Percentiles rank a stretch among this genome's conserved stretches.
These are phyloP conservation scores for Amanita jacksonii DNA, from an alignment of 768 basidiomycete genomes.

Conservation along the genomic window DNA sequence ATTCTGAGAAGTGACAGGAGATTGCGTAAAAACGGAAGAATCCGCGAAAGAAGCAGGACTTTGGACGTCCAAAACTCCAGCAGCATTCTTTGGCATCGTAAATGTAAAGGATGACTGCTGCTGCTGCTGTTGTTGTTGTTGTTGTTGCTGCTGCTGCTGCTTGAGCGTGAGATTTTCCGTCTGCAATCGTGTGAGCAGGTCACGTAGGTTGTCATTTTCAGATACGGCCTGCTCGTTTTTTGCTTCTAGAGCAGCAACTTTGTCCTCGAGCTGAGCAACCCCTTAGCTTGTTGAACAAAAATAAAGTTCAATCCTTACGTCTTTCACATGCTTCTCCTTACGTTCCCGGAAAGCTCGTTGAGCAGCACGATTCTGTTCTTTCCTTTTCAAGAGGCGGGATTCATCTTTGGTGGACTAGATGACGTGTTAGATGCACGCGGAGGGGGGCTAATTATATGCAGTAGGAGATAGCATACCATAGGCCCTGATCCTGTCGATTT, in stretches of 20 bases:
- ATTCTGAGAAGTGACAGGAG: conserved; percentile 18
- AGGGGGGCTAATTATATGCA: conserved; percentile 2
- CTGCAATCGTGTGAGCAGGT: conserved; percentile 76
- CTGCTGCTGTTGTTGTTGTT: conserved; percentile 1
- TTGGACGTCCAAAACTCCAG: conserved; percentile 9
- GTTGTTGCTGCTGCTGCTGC: conserved; percentile 33
- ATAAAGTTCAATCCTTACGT: conserved; percentile 45
- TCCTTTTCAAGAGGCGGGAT: conserved; percentile 71
- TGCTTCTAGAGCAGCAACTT: conserved; percentile 78
- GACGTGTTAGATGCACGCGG: not conserved
- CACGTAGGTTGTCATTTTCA: conserved; percentile 87
- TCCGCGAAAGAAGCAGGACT: conserved; percentile 16
- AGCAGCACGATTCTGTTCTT: conserved; percentile 95
- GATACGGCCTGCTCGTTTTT: conserved; percentile 62
- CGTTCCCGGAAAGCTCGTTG: conserved; percentile 96
- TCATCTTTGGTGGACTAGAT: conserved; percentile 51
- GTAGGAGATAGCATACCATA: conserved; percentile 13
- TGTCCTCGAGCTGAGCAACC: conserved; percentile 69
- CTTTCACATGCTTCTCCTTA: conserved; percentile 95
- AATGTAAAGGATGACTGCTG: conserved; percentile 65
- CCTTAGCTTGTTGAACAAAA: conserved; percentile 6
- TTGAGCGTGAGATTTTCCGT: conserved; percentile 81
- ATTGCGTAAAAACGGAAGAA: conserved; percentile 19
- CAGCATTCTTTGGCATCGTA: conserved; percentile 42
- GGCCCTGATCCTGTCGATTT: conserved; percentile 25